Conservation (phyloP, 2,329 filamentous ascomycete species). For the Fusarium dlaminii region DNA sequence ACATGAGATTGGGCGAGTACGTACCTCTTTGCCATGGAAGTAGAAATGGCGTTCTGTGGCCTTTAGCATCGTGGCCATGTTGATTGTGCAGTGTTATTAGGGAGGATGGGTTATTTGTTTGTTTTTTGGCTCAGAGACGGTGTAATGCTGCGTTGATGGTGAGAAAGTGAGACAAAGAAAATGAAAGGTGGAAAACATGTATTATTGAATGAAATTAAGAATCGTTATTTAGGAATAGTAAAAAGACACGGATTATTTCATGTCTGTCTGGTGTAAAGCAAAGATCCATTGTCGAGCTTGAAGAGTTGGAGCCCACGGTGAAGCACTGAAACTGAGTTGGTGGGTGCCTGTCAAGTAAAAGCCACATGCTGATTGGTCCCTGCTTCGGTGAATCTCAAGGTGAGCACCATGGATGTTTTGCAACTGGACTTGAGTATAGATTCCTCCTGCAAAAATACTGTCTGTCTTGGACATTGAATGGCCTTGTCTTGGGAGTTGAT, state of each 20-base stretch:
- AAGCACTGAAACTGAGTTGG: neutral
- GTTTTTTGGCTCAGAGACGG: neutral
- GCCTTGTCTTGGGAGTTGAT: neutral
- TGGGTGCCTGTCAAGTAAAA: conserved; percentile 1
- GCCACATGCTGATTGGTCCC: conserved; percentile 19
- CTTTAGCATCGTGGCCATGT: conserved; percentile 54
- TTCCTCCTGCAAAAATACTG: neutral
- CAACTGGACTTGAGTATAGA: neutral
- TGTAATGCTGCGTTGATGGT: neutral
- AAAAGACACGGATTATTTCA: neutral
- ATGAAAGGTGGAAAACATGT: neutral
- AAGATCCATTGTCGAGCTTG: neutral
- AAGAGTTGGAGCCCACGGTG: neutral
- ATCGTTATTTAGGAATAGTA: neutral
- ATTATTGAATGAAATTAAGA: neutral
- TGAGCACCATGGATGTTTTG: neutral
- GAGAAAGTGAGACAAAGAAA: neutral
- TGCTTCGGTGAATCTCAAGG: neutral
- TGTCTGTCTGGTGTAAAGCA: neutral
- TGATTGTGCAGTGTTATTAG: neutral
- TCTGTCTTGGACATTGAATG: neutral
- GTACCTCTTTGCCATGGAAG: conserved; percentile 54
- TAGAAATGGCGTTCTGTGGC: conserved; percentile 61
- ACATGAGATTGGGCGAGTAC: neutral
- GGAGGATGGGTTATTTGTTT: neutral